phyloP scores from a whole-genome alignment of 441 rosid genomes.

The Flueggea neowawraea region DNA sequence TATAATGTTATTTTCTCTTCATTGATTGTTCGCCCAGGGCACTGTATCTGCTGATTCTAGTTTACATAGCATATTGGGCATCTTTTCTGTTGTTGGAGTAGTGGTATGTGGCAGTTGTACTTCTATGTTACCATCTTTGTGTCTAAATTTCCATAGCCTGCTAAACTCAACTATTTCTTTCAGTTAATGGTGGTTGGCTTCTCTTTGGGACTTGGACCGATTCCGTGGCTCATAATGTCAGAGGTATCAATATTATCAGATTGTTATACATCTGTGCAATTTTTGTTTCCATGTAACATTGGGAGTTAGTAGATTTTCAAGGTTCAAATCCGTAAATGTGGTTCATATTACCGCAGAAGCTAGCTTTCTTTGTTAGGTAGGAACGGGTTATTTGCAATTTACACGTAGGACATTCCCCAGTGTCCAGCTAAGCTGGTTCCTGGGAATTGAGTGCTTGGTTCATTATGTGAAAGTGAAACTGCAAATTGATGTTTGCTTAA shows the following conservation, averaged over 20 bases:
- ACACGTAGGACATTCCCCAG: too few relatives aligned
- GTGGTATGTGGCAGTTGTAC: conserved; percentile 53
- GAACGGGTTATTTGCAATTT: too few relatives aligned
- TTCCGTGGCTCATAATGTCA: conserved; percentile 97
- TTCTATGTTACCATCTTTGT: conserved; percentile 6
- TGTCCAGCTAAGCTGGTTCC: too few relatives aligned
- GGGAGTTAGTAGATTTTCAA: background rate
- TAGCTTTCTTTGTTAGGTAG: too few relatives aligned
- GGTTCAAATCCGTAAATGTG: too few relatives aligned
- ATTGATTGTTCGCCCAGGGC: conserved; percentile 35
- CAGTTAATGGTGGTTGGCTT: conserved; percentile 73
- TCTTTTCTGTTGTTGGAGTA: conserved; percentile 74
- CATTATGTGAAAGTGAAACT: too few relatives aligned
- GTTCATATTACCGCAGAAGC: too few relatives aligned
- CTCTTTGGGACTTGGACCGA: conserved; percentile 92
- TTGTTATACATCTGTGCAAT: background rate
- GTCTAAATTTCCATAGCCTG: background rate
- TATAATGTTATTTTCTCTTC: too few relatives aligned
- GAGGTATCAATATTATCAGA: conserved; percentile 52
- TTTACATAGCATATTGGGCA: conserved; percentile 53
- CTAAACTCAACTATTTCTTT: conserved; percentile 11
- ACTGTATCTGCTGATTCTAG: conserved; percentile 45
- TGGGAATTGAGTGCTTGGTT: too few relatives aligned
- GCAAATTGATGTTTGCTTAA: too few relatives aligned
- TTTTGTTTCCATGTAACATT: background rate